phyloP scores from a whole-genome alignment of 2,329 filamentous ascomycete species.

The Rosellinia necatrix region DNA sequence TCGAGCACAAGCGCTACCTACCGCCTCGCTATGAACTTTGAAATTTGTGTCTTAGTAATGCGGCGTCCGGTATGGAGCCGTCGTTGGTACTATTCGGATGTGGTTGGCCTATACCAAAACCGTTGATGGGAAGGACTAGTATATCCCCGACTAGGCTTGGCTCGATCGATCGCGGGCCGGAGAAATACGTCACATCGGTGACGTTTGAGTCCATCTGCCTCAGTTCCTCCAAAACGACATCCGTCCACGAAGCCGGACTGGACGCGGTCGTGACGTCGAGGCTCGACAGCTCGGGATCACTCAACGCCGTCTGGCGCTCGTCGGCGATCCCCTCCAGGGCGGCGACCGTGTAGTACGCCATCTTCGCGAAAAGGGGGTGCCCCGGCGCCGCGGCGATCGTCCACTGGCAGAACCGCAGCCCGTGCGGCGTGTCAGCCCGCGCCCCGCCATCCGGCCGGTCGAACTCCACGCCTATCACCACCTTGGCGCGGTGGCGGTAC shows the following conservation, averaged over 20 bases:
- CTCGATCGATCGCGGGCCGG: slow-evolving; percentile 18
- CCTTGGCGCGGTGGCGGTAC: slow-evolving; percentile 46
- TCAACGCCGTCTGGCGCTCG: slow-evolving; percentile 8
- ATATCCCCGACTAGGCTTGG: slow-evolving; percentile 28
- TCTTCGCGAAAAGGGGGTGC: slow-evolving; percentile 39
- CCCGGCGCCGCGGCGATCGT: slow-evolving; percentile 42
- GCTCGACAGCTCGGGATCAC: slow-evolving; percentile 30
- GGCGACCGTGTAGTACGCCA: slow-evolving; percentile 33
- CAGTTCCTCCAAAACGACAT: slow-evolving; percentile 39
- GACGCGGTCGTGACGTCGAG: slow-evolving; percentile 42
- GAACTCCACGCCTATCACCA: slow-evolving; percentile 42
- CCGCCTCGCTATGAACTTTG: slow-evolving; percentile 29
- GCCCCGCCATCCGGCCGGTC: slow-evolving; percentile 35
- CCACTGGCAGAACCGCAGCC: slow-evolving; percentile 44
- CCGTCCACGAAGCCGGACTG: slow-evolving; percentile 42
- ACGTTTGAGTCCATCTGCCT: slow-evolving; percentile 30
- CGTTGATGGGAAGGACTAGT: slow-evolving; percentile 36
- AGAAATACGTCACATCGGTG: slow-evolving; percentile 19
- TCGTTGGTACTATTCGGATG: slow-evolving; percentile 39
- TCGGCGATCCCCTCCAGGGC: slow-evolving; percentile 29
- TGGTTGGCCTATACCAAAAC: slow-evolving; percentile 37
- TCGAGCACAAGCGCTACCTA: neutral
- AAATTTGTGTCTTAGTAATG: slow-evolving; percentile 37
- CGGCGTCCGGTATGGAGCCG: slow-evolving; percentile 33
- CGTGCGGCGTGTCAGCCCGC: slow-evolving; percentile 39